Evolutionary conservation across 306 rosid species (phyloP), one percentile per base, ranked within the genome.

Genomic region (Abrus pulchellus): DNA sequence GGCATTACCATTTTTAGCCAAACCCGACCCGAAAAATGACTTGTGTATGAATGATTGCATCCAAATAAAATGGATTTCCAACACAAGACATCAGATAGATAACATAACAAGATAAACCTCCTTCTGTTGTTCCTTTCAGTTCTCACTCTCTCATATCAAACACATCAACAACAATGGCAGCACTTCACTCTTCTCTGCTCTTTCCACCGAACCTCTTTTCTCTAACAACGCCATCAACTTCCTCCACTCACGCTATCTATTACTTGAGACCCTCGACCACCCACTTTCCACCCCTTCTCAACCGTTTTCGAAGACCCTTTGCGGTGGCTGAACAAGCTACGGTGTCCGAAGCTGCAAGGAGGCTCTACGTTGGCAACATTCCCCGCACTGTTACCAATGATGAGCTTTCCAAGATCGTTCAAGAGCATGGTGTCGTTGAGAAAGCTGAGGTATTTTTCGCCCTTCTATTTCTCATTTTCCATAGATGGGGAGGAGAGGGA

Each of bases 371-470:
- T 30, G 99, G 98, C 32, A 95, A 95, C 89, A 91, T 95, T 87
- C 98, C 99, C 3, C 83, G 98, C 72, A 89, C 83, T 38, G 63
- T 95, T 68, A 71, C 75, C 59, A 89, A 93, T 66, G 89, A 86
- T 13, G 91, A 90, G 83, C 99, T 95, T 13, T 44, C 88, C 5
- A 84, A 83, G 50, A 86, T 95, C 73, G 88, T 95, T 40, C 81
- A 91, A 82, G 93, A 91, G 78, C 98, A 93, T 78, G 99, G 95
- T 6, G 89, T 90, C 75, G 88, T 95, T 32, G 99, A 95, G 83
- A 95, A 90, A 82, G 88, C 93, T 1, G 97, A 93, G 98, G 99
- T 95, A 49, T 32, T 48, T 60, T 8, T 1, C 14, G 14, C 7
- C 3, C 4, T 29, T 40, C 32, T 0, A 3, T 1, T 29, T 27